Evolutionary conservation across 306 rosid species (phyloP).

Genomic region (Boehmeria nivea): DNA sequence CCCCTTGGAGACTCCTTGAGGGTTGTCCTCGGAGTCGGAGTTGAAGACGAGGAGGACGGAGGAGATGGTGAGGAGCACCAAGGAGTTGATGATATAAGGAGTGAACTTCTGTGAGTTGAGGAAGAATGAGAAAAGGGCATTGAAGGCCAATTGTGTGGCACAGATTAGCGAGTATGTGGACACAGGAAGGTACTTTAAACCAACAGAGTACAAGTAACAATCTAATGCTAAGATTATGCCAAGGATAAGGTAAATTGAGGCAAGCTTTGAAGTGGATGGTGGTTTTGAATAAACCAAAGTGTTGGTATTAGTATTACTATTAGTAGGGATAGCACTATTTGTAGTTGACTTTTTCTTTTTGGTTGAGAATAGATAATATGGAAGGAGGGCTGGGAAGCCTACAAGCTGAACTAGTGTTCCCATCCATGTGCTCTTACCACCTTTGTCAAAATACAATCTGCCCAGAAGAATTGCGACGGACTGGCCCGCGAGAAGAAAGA

Average conservation of each 20-base stretch:
- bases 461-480: constrained; percentile 25
- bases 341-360: neutral
- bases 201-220: constrained; percentile 24
- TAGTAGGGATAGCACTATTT: neutral
- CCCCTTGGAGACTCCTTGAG: constrained; percentile 4
- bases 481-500: constrained; percentile 22
- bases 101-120: constrained; percentile 45
- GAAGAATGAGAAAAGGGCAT: constrained; percentile 52
- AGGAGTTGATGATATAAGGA: constrained; percentile 40
- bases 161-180: constrained; percentile 39
- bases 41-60: constrained; percentile 40
- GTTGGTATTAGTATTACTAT: neutral
- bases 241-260: constrained; percentile 22
- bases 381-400: constrained; percentile 37
- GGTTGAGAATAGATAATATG: constrained; percentile 6
- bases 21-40: neutral
- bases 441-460: constrained; percentile 26
- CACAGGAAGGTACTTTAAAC: constrained; percentile 38
- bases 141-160: constrained; percentile 45
- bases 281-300: no score
- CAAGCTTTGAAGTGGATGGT: constrained; percentile 12
- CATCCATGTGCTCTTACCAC: constrained; percentile 39
- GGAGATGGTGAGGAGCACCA: constrained; percentile 49
- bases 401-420: constrained; percentile 20
- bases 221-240: constrained; percentile 25